Evolutionary conservation across 129 eudicot genomes (phyloP).

Genomic region (Escallonia herrerae): DNA sequence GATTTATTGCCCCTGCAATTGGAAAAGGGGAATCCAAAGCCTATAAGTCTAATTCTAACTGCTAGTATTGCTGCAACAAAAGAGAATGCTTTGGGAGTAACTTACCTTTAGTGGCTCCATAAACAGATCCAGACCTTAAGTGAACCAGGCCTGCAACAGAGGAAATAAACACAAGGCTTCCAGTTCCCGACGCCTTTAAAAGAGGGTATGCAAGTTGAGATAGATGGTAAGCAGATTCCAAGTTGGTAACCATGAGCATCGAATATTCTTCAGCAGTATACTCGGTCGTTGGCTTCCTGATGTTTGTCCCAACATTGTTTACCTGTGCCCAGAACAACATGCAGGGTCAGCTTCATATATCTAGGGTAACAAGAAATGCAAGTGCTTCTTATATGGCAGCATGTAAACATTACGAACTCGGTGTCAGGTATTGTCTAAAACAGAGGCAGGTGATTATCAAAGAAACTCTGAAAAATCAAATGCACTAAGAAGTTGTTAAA

Average conservation of each 20-base stretch:
- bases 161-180: slow-evolving; percentile 69
- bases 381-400: too few relatives aligned
- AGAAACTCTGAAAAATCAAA: too few relatives aligned
- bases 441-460: too few relatives aligned
- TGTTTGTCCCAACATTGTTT: slow-evolving; percentile 76
- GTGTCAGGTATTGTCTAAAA: too few relatives aligned
- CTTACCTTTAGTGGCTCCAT: slow-evolving; percentile 75
- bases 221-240: slow-evolving; percentile 69
- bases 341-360: too few relatives aligned
- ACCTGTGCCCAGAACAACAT: slow-evolving; percentile 21
- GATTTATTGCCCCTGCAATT: slow-evolving; percentile 71
- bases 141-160: slow-evolving; percentile 68
- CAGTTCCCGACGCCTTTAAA: slow-evolving; percentile 60
- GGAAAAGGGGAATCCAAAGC: not conserved
- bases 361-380: too few relatives aligned
- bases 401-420: too few relatives aligned
- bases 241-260: slow-evolving; percentile 61
- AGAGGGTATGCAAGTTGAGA: slow-evolving; percentile 77
- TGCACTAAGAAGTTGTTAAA: too few relatives aligned
- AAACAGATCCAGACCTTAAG: slow-evolving; percentile 47
- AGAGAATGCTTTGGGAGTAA: not conserved
- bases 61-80: not conserved
- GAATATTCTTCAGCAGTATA: slow-evolving; percentile 60
- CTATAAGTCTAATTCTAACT: not conserved
- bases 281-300: slow-evolving; percentile 50